These are phyloP conservation scores for Eleusine indica DNA, from an alignment of 176 grass and related monocot genomes.

Conservation along the genomic window DNA sequence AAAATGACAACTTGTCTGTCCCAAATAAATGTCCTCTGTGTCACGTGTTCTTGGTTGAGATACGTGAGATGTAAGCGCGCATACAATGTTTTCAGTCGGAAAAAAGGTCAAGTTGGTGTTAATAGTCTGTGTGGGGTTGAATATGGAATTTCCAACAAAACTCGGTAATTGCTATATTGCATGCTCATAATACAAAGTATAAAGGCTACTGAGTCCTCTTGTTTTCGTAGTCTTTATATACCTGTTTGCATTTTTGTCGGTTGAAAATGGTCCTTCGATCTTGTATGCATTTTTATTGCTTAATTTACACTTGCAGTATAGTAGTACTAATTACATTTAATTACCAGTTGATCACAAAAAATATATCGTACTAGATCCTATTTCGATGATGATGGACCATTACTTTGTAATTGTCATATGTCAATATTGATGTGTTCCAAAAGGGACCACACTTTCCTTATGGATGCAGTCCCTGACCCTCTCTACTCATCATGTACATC, in stretches of 20 bases:
- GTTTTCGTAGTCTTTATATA: neutral
- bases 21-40: neutral
- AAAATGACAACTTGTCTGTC: neutral
- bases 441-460: neutral
- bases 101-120: neutral
- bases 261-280: neutral
- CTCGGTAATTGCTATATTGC: slow-evolving; percentile 35
- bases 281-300: neutral
- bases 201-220: neutral
- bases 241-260: too few relatives aligned
- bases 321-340: neutral
- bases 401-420: neutral
- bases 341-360: neutral
- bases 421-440: neutral
- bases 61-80: neutral
- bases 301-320: neutral
- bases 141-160: neutral
- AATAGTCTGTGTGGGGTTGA: neutral
- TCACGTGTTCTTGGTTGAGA: neutral
- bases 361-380: neutral
- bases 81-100: neutral
- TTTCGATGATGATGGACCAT: neutral
- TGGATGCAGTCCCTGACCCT: neutral
- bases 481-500: neutral
- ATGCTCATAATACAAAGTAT: slow-evolving; percentile 10